Base-by-base conservation (phyloP, 768 basidiomycete species). In the Mycena belliarum region DNA sequence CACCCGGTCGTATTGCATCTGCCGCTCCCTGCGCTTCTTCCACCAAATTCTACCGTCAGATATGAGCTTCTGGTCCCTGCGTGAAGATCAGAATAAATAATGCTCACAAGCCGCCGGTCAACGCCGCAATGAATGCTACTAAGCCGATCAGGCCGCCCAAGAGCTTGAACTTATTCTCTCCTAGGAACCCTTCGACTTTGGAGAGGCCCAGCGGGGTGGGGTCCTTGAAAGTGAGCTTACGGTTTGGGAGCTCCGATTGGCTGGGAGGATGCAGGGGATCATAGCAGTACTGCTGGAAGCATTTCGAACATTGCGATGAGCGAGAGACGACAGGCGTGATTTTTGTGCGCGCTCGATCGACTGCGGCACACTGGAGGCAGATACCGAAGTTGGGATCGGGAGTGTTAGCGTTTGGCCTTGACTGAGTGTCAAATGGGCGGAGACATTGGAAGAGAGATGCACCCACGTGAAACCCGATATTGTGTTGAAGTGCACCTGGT, bases 361-460 rank as follows among this genome's bases (percentile, higher is more conserved):
- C 69, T 25, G 74, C 75, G 32, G 86, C 83, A 68, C 92, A 88
- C 66, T 83, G 83, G 21, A 94, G 75, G 64, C 91, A 93, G 37
- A 76, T 77, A 3, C 85, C 79, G 52, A 87, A 79, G 73, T 83
- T 63, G 77, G 80, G 58, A 81, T 91, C 90, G 28, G 84, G 75
- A 6, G 68, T 70, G 56, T 81, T 87, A 35, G 82, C 74, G 47
- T 87, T 80, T 26, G 85, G 82, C 15, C 62, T 63, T 32, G 10
- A 42, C 23, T 45, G 29, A 21, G 26, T 6, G 32, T 60, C 20
- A 53, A 47, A 21, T 38, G n/a, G 14, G 23, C 21, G 37, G 20
- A 6, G 20, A 29, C 11, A 43, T 2, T n/a, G n/a, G n/a, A 35
- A 18, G 6, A 25, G 11, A 20, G 4, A 26, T 16, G 18, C 1